Evolutionary conservation across 805 yeast genomes (phyloP).

Genomic region (Millerozyma acaciae): DNA sequence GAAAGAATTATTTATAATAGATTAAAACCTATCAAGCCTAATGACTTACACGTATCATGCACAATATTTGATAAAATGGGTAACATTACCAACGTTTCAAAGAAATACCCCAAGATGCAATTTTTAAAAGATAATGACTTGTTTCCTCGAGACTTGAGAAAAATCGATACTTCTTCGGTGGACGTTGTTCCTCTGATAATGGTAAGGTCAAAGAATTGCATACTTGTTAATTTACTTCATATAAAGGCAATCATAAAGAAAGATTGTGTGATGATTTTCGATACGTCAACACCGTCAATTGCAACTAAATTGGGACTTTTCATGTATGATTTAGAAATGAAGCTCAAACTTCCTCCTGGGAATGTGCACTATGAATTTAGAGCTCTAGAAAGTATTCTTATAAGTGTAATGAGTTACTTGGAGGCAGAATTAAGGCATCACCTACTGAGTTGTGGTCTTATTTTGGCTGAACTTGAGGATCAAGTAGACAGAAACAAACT

Average conservation of each 20-base stretch:
- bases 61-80: slow-evolving; percentile 77
- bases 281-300: slow-evolving; percentile 63
- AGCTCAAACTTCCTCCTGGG: slow-evolving; percentile 43
- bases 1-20: slow-evolving; percentile 10
- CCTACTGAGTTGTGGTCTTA: slow-evolving; percentile 52
- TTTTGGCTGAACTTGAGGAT: slow-evolving; percentile 69
- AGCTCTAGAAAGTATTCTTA: slow-evolving; percentile 77
- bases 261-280: slow-evolving; percentile 80
- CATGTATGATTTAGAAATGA: slow-evolving; percentile 79
- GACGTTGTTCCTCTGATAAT: slow-evolving; percentile 90
- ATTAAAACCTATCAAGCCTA: slow-evolving; percentile 44
- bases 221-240: slow-evolving; percentile 77
- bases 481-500: slow-evolving; percentile 74
- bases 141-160: slow-evolving; percentile 83
- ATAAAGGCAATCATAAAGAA: slow-evolving; percentile 85
- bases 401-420: slow-evolving; percentile 73
- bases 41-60: slow-evolving; percentile 60
- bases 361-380: slow-evolving; percentile 61
- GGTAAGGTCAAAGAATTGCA: slow-evolving; percentile 68
- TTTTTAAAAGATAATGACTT: slow-evolving; percentile 67
- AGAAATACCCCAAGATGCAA: slow-evolving; percentile 68
- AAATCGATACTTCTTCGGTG: slow-evolving; percentile 66
- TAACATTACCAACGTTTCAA: slow-evolving; percentile 61
- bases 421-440: slow-evolving; percentile 72
- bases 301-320: slow-evolving; percentile 70